Evolutionary conservation across 225 moss, liverwort and hornwort species (phyloP), one percentile per base, ranked within the genome.

Genomic region (Marchantia polymorpha): DNA sequence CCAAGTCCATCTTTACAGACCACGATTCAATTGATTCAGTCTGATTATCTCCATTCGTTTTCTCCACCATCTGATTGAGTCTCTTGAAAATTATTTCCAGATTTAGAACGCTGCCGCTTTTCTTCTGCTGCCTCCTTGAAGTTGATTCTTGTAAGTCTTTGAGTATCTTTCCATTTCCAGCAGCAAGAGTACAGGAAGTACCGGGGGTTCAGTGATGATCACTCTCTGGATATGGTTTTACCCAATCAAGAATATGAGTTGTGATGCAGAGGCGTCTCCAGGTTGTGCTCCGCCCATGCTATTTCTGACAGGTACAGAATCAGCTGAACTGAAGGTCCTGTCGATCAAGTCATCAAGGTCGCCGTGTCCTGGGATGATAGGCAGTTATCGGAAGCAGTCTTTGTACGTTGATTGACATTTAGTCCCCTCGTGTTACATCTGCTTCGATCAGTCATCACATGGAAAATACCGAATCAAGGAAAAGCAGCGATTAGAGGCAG

Each of bases 161-260:
- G 22, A 22, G 3, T 23, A n/a, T n/a, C n/a, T 8, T 10, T 61
- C 61, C n/a, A 6, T n/a, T 3, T 61, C 8, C n/a, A 10, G 22
- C 22, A 7, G 22, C 1, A 22, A 23, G 8, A 9, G 23, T 22
- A 22, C 61, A 23, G 39, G 2, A 39, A 39, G 39, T 61, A 3
- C n/a, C 23, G 61, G 23, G 23, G n/a, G 61, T n/a, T 73, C 46
- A 47, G 71, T 83, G 49, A 83, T 73, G 59, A 69, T 69, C 47
- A 13, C 52, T 69, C 54, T 76, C 49, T 48, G 51, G 67, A 73
- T 63, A 63, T 78, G 77, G 72, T 59, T 72, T 30, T 54, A 64
- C 29, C 82, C 76, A 61, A 78, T 77, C 72, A 83, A 73, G 48
- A 52, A 30, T 64, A 63, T 29, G 71, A n/a, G n/a, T 54, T 26